A percentile compares a stretch with the other conserved stretches of the same genome.
phyloP scores from a whole-genome alignment of 352 stramenopile species.

The Globisporangium spinosum region DNA sequence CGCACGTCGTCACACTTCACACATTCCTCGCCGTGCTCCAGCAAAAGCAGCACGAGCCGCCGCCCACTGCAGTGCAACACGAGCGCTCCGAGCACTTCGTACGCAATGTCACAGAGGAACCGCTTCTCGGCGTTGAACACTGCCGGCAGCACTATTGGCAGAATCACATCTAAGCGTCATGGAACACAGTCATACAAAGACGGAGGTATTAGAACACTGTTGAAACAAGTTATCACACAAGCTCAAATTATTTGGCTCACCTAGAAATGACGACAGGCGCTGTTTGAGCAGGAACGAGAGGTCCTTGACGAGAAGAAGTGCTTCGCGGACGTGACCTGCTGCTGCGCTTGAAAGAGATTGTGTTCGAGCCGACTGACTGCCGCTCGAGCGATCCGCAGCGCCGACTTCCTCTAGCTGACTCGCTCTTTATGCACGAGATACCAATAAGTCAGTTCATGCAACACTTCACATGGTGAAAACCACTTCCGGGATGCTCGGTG shows the following conservation, averaged over 20 bases:
- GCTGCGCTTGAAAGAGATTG: constrained; percentile 9
- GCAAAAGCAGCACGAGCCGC: constrained; percentile 33
- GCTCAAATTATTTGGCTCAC: constrained; percentile 17
- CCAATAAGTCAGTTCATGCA: not conserved
- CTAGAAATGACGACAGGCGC: constrained; percentile 45
- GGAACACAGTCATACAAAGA: not conserved
- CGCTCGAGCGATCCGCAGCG: constrained; percentile 5
- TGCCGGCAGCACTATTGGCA: constrained; percentile 35
- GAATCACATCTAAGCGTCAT: constrained; percentile 34
- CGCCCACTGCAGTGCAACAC: constrained; percentile 48
- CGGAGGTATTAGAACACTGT: not conserved
- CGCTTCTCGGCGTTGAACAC: constrained; percentile 53
- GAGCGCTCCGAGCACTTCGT: constrained; percentile 54
- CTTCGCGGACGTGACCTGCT: constrained; percentile 24
- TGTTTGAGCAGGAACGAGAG: constrained; percentile 50
- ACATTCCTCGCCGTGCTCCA: constrained; percentile 28
- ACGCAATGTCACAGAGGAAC: constrained; percentile 55
- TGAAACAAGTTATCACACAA: not conserved
- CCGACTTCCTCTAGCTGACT: constrained; percentile 27
- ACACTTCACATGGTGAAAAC: too few species aligned
- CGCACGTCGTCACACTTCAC: constrained; percentile 34
- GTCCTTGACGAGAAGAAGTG: constrained; percentile 52
- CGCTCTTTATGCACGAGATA: constrained; percentile 12
- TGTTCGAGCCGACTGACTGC: constrained; percentile 9
- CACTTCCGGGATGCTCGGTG: not conserved